Percentiles rank a stretch among this genome's conserved stretches.
These are phyloP conservation scores for Dendrobium huoshanense DNA, from an alignment of 106 monocot species.

Conservation along the genomic window DNA sequence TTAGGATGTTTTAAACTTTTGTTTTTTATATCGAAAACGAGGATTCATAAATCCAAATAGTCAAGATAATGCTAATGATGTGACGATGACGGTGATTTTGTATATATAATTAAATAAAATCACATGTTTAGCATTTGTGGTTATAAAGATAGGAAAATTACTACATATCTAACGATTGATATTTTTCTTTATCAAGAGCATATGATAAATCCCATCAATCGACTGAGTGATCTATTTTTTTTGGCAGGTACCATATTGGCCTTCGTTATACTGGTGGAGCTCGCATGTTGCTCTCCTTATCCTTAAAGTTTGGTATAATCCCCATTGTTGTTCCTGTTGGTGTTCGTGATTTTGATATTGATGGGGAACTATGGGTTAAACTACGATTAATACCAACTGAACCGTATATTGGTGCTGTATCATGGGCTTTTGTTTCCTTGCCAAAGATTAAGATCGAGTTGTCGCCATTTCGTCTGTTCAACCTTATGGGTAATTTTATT, in stretches of 20 bases:
- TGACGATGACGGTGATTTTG: not conserved
- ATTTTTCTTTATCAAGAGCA: not conserved
- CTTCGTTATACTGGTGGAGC: slow-evolving; percentile 94
- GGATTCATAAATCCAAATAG: not conserved
- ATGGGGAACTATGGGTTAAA: slow-evolving; percentile 98
- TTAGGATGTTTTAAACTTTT: not conserved
- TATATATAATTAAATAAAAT: not conserved
- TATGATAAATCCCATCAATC: not conserved
- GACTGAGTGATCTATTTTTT: not conserved
- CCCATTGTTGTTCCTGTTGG: slow-evolving; percentile 81
- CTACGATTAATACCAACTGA: slow-evolving; percentile 81
- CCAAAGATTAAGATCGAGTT: slow-evolving; percentile 95
- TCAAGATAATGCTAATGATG: not conserved
- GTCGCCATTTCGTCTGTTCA: slow-evolving; percentile 86
- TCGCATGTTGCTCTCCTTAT: slow-evolving; percentile 75
- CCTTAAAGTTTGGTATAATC: slow-evolving; percentile 79
- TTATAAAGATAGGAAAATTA: not conserved
- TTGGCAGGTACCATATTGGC: slow-evolving; percentile 89
- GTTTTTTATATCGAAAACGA: not conserved
- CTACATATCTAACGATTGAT: not conserved
- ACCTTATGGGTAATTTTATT: slow-evolving; percentile 78
- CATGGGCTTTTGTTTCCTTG: slow-evolving; percentile 97
- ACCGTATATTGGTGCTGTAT: slow-evolving; percentile 93
- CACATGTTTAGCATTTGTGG: not conserved
- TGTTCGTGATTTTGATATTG: slow-evolving; percentile 93